phyloP scores from a whole-genome alignment of 208 protist species.

The Jaenimonas drosophilae region DNA sequence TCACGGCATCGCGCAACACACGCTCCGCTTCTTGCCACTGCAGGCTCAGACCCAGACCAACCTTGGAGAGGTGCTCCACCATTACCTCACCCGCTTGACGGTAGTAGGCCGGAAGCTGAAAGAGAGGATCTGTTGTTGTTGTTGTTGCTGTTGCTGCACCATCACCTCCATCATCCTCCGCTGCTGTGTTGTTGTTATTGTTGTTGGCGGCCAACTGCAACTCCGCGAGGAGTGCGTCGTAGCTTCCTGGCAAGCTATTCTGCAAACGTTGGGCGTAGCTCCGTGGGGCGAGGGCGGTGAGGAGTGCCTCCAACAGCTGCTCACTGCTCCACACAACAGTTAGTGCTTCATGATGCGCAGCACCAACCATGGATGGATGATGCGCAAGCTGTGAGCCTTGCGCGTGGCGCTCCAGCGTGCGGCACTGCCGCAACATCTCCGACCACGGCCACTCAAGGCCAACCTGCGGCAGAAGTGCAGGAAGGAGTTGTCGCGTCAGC shows the following conservation, averaged over 20 bases:
- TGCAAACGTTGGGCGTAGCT: slow-evolving; percentile 35
- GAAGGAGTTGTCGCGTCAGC: slow-evolving; percentile 36
- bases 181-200: neutral
- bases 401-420: slow-evolving; percentile 16
- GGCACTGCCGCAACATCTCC: slow-evolving; percentile 31
- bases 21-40: slow-evolving; percentile 32
- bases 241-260: slow-evolving; percentile 56
- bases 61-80: slow-evolving; percentile 31
- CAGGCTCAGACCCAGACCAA: slow-evolving; percentile 14
- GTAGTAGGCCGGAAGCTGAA: slow-evolving; percentile 64
- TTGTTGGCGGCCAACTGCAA: slow-evolving; percentile 14
- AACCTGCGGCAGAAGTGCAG: slow-evolving; percentile 53
- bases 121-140: slow-evolving; percentile 9
- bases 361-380: too few relatives aligned
- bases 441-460: slow-evolving; percentile 84
- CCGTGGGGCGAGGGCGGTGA: neutral
- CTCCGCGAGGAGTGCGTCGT: slow-evolving; percentile 23
- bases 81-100: slow-evolving; percentile 25
- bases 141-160: neutral
- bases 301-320: neutral
- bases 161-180: slow-evolving; percentile 5
- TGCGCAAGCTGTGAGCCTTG: slow-evolving; percentile 5
- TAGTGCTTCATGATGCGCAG: too few relatives aligned
- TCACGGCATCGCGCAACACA: slow-evolving; percentile 25
- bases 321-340: neutral